A percentile compares a stretch with the other conserved stretches of the same genome.
Evolutionary conservation across 768 basidiomycete genomes (phyloP).

Genomic region (Nidula microcarpa): DNA sequence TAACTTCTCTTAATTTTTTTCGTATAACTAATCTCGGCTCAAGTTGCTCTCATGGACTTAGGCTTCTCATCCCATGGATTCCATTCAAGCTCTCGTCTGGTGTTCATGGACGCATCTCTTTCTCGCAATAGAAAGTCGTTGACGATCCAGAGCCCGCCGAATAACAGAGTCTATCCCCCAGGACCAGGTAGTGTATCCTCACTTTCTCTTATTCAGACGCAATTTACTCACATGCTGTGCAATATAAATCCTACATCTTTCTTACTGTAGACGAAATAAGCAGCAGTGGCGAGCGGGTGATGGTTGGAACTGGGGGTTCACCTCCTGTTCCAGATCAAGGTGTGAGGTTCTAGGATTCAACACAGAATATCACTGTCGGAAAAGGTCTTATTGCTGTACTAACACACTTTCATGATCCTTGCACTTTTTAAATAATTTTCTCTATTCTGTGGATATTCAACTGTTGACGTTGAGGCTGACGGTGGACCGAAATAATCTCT

Average conservation of each 20-base stretch:
- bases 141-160: slow-evolving; percentile 25
- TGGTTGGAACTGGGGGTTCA: slow-evolving; percentile 34
- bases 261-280: slow-evolving; percentile 30
- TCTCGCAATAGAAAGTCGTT: slow-evolving; percentile 23
- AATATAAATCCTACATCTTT: slow-evolving; percentile 20
- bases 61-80: slow-evolving; percentile 35
- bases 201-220: neutral
- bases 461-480: too few relatives aligned
- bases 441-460: too few relatives aligned
- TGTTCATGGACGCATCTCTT: slow-evolving; percentile 26
- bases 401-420: too few relatives aligned
- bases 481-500: too few relatives aligned
- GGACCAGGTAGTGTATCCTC: slow-evolving; percentile 23
- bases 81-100: slow-evolving; percentile 31
- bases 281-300: slow-evolving; percentile 29
- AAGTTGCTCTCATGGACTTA: slow-evolving; percentile 31
- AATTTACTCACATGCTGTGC: neutral
- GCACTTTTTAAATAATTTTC: too few relatives aligned
- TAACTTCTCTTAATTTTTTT: too few relatives aligned
- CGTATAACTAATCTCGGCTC: neutral
- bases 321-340: slow-evolving; percentile 35
- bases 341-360: slow-evolving; percentile 8
- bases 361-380: too few relatives aligned
- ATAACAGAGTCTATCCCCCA: slow-evolving; percentile 30
- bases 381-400: too few relatives aligned